These are phyloP conservation scores for Botrytis paeoniae DNA, from an alignment of 2,329 filamentous ascomycete genomes.

Conservation along the genomic window DNA sequence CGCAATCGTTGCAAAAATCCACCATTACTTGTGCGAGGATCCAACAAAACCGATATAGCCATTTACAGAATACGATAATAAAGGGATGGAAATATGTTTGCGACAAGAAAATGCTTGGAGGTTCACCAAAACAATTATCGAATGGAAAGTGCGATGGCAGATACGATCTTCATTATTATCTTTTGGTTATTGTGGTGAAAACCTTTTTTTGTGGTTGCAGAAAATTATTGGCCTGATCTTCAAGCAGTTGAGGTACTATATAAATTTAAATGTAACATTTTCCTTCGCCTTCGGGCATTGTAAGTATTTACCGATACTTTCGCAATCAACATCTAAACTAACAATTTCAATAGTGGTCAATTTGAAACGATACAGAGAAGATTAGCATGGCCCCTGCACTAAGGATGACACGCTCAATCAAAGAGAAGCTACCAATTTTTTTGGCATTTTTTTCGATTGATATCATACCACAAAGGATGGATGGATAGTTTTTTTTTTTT, in stretches of 20 bases:
- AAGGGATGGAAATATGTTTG: neutral
- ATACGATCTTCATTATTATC: neutral
- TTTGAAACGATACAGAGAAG: constrained; percentile 69
- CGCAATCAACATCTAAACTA: constrained; percentile 7
- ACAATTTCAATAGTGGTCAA: constrained; percentile 42
- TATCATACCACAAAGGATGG: neutral
- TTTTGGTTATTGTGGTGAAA: neutral
- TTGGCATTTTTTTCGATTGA: constrained; percentile 19
- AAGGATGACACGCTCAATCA: constrained; percentile 65
- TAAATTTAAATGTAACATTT: neutral
- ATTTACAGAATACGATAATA: neutral
- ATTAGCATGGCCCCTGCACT: constrained; percentile 84
- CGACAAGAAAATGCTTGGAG: neutral
- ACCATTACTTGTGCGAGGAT: neutral
- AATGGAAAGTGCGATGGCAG: neutral
- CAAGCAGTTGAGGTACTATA: neutral
- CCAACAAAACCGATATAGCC: neutral
- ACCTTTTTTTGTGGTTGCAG: neutral
- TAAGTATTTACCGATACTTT: constrained; percentile 13
- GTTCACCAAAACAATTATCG: neutral
- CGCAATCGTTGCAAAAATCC: neutral
- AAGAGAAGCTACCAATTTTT: constrained; percentile 36
- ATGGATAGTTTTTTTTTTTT: neutral
- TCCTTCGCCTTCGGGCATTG: constrained; percentile 22
- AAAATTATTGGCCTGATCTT: neutral